phyloP scores from a whole-genome alignment of 2,329 filamentous ascomycete genomes.

The Trichoderma sp. region DNA sequence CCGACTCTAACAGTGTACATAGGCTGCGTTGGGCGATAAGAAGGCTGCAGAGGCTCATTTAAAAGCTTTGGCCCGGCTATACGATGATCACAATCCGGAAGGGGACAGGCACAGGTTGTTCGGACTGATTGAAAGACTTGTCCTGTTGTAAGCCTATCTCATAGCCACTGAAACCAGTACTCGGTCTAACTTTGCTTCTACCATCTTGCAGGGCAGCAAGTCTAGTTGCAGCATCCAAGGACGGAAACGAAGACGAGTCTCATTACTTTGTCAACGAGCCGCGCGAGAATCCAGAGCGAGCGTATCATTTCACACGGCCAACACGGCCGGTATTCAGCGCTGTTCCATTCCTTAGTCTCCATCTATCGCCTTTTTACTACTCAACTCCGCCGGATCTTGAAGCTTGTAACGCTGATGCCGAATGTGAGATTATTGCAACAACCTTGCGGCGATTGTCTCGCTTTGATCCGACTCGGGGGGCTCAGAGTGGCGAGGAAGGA shows the following conservation, averaged over 20 bases:
- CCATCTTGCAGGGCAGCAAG: background rate
- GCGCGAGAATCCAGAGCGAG: background rate
- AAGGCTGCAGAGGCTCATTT: background rate
- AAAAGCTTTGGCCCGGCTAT: background rate
- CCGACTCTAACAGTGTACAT: background rate
- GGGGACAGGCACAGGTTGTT: background rate
- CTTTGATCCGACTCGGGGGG: background rate
- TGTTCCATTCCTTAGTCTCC: background rate
- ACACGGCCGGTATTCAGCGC: constrained; percentile 6
- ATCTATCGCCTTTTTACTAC: constrained; percentile 6
- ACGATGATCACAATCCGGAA: background rate
- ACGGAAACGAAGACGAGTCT: background rate
- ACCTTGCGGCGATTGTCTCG: background rate
- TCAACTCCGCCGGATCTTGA: background rate
- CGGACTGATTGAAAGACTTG: background rate
- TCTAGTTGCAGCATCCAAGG: background rate
- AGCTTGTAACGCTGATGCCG: background rate
- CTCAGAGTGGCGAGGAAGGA: background rate
- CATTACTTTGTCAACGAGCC: background rate
- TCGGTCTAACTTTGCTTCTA: background rate
- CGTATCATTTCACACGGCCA: background rate
- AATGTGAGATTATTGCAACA: background rate
- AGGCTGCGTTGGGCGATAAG: background rate
- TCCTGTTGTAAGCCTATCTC: background rate
- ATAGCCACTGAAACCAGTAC: background rate